Conservation (phyloP, 345 rosid genomes). For the Salix arbutifolia region DNA sequence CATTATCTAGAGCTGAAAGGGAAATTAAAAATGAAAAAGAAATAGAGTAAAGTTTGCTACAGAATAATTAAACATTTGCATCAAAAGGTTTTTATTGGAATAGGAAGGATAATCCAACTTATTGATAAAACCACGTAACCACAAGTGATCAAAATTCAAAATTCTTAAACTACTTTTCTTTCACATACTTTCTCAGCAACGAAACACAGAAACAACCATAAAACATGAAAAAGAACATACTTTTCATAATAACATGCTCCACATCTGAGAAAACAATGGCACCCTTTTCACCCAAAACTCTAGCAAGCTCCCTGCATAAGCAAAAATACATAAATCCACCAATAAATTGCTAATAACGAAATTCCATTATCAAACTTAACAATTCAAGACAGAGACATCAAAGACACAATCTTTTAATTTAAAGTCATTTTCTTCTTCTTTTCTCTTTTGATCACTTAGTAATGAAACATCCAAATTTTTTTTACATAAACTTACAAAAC, state of each 20-base stretch:
- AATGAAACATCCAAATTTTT: too few relatives aligned
- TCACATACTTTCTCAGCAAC: not conserved
- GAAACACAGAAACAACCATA: not conserved
- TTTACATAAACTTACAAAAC: not conserved
- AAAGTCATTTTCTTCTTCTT: not conserved
- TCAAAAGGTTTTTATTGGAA: not conserved
- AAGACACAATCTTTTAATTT: not conserved
- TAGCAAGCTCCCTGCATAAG: conserved; percentile 74
- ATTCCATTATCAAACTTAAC: not conserved
- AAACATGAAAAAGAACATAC: conserved; percentile 27
- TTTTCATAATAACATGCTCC: conserved; percentile 71
- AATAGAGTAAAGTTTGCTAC: not conserved
- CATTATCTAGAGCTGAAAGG: not conserved
- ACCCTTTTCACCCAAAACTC: conserved; percentile 70
- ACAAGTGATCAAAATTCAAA: not conserved
- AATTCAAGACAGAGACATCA: not conserved
- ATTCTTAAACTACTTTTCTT: not conserved
- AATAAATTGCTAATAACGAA: not conserved
- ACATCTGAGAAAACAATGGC: conserved; percentile 59
- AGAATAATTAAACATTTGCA: not conserved
- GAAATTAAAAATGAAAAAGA: not conserved
- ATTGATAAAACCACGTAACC: not conserved
- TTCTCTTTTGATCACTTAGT: not conserved
- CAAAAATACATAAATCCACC: not conserved
- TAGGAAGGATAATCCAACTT: not conserved